Evolutionary conservation across 352 stramenopile genomes (phyloP).

Genomic region (Globisporangium parvum): DNA sequence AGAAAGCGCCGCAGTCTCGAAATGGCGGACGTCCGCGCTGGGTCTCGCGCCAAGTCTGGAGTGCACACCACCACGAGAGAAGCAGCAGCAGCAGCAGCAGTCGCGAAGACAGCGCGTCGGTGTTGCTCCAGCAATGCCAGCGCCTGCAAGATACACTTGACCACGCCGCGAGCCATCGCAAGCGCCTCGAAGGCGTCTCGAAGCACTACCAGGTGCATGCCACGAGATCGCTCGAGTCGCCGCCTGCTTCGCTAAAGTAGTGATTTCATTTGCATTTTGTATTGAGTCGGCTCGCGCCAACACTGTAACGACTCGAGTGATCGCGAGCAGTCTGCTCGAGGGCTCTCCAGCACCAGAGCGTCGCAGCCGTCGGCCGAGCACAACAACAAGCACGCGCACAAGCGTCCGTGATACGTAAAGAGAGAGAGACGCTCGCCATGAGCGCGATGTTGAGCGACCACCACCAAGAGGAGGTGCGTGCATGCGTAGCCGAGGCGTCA

Average conservation of each 20-base stretch:
- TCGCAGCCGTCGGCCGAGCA: neutral
- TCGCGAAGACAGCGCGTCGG: neutral
- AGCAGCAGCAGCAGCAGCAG: constrained; percentile 2
- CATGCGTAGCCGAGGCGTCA: too few relatives aligned
- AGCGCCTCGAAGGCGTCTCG: too few relatives aligned
- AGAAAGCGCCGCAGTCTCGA: constrained; percentile 9
- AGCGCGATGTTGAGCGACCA: constrained; percentile 28
- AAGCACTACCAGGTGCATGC: too few relatives aligned
- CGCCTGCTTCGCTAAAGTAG: too few relatives aligned
- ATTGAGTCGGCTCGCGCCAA: too few relatives aligned
- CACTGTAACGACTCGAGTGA: too few relatives aligned
- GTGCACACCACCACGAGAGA: constrained; percentile 1
- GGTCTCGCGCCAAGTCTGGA: constrained; percentile 16
- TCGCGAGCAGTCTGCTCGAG: neutral
- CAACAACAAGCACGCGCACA: neutral
- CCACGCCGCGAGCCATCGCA: neutral
- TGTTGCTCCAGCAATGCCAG: constrained; percentile 19
- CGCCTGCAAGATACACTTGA: constrained; percentile 16
- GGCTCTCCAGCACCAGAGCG: too few relatives aligned
- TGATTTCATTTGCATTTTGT: too few relatives aligned
- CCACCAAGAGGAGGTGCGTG: constrained; percentile 62
- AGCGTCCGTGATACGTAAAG: neutral
- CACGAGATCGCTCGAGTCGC: too few relatives aligned
- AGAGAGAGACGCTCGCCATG: constrained; percentile 4
- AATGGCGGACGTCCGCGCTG: constrained; percentile 12